Conservation (phyloP, 352 stramenopile species). For the Phytopythium cucurbitacearum region DNA sequence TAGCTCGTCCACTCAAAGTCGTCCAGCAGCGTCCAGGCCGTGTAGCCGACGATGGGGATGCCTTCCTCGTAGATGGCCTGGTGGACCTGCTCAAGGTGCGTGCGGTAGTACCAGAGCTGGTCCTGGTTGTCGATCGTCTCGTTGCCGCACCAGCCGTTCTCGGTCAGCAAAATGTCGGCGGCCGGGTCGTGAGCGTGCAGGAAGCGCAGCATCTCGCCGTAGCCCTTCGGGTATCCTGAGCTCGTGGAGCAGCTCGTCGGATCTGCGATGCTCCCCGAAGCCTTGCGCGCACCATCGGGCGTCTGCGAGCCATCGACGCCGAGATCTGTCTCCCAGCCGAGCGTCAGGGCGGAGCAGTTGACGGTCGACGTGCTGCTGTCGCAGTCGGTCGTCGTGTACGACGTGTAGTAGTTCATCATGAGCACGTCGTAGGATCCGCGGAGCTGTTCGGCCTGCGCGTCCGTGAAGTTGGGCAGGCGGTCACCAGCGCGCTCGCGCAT, state of each 20-base stretch:
- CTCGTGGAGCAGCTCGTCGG: slow-evolving; percentile 15
- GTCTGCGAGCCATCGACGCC: slow-evolving; percentile 31
- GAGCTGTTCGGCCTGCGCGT: slow-evolving; percentile 59
- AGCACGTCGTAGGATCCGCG: slow-evolving; percentile 88
- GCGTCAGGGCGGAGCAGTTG: slow-evolving; percentile 26
- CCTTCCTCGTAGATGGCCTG: slow-evolving; percentile 37
- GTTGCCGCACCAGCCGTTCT: slow-evolving; percentile 67
- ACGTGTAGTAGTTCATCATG: slow-evolving; percentile 92
- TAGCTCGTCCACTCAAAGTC: slow-evolving; percentile 27
- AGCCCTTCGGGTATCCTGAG: slow-evolving; percentile 44
- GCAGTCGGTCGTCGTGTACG: slow-evolving; percentile 45
- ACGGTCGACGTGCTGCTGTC: slow-evolving; percentile 22
- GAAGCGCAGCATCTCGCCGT: slow-evolving; percentile 45
- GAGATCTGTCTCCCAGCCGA: slow-evolving; percentile 37
- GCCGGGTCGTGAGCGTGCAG: slow-evolving; percentile 38
- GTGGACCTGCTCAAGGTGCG: slow-evolving; percentile 48
- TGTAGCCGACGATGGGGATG: slow-evolving; percentile 86
- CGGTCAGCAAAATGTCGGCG: slow-evolving; percentile 45
- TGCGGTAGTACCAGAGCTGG: slow-evolving; percentile 57
- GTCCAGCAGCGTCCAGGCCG: slow-evolving; percentile 78
- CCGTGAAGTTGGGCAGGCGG: slow-evolving; percentile 85
- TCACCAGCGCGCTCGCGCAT: slow-evolving; percentile 85
- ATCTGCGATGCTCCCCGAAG: slow-evolving; percentile 28
- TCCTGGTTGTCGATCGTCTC: slow-evolving; percentile 48
- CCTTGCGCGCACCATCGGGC: slow-evolving; percentile 21